Percentiles rank a stretch among this genome's conserved stretches.
Evolutionary conservation across 441 rosid species (phyloP).

Genomic region (Flueggea neowawraea): DNA sequence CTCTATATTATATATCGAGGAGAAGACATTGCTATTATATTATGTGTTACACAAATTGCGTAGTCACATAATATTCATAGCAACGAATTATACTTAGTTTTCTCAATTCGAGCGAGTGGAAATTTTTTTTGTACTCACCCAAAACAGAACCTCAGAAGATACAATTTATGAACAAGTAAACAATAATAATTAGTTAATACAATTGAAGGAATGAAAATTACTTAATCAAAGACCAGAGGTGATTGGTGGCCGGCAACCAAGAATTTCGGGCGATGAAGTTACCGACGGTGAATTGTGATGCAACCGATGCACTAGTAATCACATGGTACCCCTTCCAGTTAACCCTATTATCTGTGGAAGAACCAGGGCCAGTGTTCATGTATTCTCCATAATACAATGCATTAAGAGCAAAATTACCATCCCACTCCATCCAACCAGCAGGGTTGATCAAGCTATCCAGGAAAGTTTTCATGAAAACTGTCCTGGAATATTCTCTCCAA

Average conservation of each 20-base stretch:
- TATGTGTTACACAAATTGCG: no score
- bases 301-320: conserved; percentile 49
- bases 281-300: conserved; percentile 60
- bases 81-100: no score
- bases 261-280: conserved; percentile 61
- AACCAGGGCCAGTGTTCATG: conserved; percentile 63
- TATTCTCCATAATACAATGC: conserved; percentile 83
- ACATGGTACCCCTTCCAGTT: conserved; percentile 71
- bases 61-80: no score
- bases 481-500: conserved; percentile 70
- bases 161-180: not conserved
- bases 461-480: conserved; percentile 49
- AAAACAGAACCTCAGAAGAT: not conserved
- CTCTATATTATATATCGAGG: not conserved
- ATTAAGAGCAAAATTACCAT: conserved; percentile 46
- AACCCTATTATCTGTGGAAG: conserved; percentile 63
- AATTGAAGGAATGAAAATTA: not conserved
- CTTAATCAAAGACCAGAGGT: conserved; percentile 44
- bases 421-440: conserved; percentile 72
- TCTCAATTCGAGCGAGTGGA: no score
- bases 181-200: not conserved
- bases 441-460: conserved; percentile 56
- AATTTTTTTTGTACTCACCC: not conserved
- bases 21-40: no score
- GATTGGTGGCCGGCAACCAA: conserved; percentile 72